Base-by-base conservation (phyloP, 306 rosid species). In the Cucurbita pepo region DNA sequence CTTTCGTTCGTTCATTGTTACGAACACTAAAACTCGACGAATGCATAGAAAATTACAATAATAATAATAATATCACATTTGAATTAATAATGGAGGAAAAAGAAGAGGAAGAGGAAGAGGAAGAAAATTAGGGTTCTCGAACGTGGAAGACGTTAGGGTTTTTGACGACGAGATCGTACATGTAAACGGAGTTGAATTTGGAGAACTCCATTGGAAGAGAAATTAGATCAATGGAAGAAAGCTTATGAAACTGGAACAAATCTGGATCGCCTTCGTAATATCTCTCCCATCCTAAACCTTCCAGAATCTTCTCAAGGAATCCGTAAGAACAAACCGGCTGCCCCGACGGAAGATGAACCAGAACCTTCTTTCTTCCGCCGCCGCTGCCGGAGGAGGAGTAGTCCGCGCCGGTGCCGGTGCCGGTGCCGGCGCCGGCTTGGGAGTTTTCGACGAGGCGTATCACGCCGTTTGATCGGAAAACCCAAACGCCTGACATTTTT, bases 101-200 rank as follows among this genome's bases (percentile, higher is more conserved):
- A 14, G 21, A 52, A 7, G 21, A 52, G 5, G 22, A 53, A 53
- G 10, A 53, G 4, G 21, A 52, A 7, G 21, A 52, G 5, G 22
- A 53, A 53, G 10, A 53, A 19, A 43, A 19, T 81, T 78, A 91
- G 74, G 76, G 76, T 41, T 93, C 99, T 52, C 91, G 61, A 52
- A 95, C 99, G 40, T 86, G 99, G 84, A 95, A 95, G 83, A 86
- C 69, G 75, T 89, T 88, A 34, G 97, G 97, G 73, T 76, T 86
- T 73, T 95, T 95, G 62, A 95, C 2, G 81, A 89, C 99, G 6
- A 95, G 87, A 67, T 95, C 99, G 75, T 86, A 95, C 99, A 95
- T 95, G 13, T 95, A 4, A 84, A 95, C 69, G 50, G 99, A 88
- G 83, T 78, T 85, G 88, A 95, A 95, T 81, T 78, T 87, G 65